These are phyloP conservation scores for Solanum okadae DNA, from an alignment of 257 asterid species.

Conservation along the genomic window DNA sequence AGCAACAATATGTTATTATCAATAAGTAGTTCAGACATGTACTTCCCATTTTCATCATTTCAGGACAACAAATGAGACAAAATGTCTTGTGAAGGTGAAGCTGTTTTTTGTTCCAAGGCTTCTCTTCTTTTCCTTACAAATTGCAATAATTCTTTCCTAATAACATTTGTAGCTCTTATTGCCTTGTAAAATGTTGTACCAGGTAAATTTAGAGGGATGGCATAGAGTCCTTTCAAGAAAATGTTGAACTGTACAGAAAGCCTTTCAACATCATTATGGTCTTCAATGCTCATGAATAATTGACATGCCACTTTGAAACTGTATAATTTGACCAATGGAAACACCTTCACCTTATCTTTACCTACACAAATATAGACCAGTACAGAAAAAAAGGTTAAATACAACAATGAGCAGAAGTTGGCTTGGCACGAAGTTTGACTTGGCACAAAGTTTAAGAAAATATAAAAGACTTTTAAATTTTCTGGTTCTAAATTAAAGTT, in stretches of 20 bases:
- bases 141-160: constrained; percentile 31
- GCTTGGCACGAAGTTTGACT: no score
- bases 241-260: constrained; percentile 40
- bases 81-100: constrained; percentile 45
- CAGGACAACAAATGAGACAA: constrained; percentile 50
- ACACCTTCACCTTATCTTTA: constrained; percentile 34
- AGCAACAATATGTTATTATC: constrained; percentile 53
- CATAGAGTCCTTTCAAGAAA: constrained; percentile 52
- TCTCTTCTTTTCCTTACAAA: constrained; percentile 44
- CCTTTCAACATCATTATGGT: constrained; percentile 26
- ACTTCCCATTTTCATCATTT: constrained; percentile 48
- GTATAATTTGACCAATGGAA: constrained; percentile 40
- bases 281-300: constrained; percentile 67
- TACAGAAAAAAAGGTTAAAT: no score
- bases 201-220: constrained; percentile 48
- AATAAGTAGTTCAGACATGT: constrained; percentile 58
- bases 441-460: no score
- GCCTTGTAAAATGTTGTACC: constrained; percentile 56
- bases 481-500: no score
- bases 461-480: no score
- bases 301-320: constrained; percentile 69
- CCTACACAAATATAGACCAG: constrained; percentile 15
- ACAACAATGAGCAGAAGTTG: no score
- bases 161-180: constrained; percentile 28
- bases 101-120: constrained; percentile 27